A percentile compares a stretch with the other conserved stretches of the same genome.
phyloP scores from a whole-genome alignment of 2,329 filamentous ascomycete genomes.

The Sporothrix sp. region DNA sequence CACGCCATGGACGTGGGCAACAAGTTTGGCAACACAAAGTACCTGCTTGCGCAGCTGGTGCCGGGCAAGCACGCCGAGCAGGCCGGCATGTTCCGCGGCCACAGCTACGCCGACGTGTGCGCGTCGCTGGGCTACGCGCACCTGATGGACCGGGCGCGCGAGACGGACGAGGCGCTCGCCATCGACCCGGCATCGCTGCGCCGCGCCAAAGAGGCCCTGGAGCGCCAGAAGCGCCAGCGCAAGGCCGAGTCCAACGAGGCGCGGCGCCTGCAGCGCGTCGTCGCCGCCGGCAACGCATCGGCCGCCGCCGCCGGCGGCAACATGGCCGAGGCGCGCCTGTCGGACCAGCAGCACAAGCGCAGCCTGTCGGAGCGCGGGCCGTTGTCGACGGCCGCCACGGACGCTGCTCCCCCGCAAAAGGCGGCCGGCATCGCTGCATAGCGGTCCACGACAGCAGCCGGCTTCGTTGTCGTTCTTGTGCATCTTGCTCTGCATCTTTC shows the following conservation, averaged over 20 bases:
- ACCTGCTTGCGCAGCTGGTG: slow-evolving; percentile 72
- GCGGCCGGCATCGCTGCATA: slow-evolving; percentile 1
- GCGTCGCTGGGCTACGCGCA: slow-evolving; percentile 50
- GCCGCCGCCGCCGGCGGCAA: slow-evolving; percentile 39
- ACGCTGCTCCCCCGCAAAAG: neutral
- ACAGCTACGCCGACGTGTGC: slow-evolving; percentile 63
- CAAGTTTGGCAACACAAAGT: slow-evolving; percentile 88
- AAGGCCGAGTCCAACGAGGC: slow-evolving; percentile 4
- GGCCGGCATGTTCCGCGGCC: slow-evolving; percentile 51
- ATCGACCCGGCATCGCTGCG: slow-evolving; percentile 37
- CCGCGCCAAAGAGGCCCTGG: slow-evolving; percentile 28
- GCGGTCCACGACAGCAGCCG: neutral
- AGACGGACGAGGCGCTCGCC: slow-evolving; percentile 54
- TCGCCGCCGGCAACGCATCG: slow-evolving; percentile 17
- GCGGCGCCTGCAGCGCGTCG: neutral
- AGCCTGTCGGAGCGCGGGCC: slow-evolving; percentile 24
- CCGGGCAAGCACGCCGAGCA: slow-evolving; percentile 65
- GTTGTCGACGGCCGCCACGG: slow-evolving; percentile 8
- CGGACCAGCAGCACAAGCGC: slow-evolving; percentile 12
- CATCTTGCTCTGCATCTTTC: neutral
- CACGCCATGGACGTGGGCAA: slow-evolving; percentile 71
- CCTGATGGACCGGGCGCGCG: slow-evolving; percentile 52
- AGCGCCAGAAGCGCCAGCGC: slow-evolving; percentile 9
- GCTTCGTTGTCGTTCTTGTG: neutral
- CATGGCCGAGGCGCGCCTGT: slow-evolving; percentile 29